Base-by-base conservation (phyloP, 164 flowering plant species). In the Tetracentron sinense region DNA sequence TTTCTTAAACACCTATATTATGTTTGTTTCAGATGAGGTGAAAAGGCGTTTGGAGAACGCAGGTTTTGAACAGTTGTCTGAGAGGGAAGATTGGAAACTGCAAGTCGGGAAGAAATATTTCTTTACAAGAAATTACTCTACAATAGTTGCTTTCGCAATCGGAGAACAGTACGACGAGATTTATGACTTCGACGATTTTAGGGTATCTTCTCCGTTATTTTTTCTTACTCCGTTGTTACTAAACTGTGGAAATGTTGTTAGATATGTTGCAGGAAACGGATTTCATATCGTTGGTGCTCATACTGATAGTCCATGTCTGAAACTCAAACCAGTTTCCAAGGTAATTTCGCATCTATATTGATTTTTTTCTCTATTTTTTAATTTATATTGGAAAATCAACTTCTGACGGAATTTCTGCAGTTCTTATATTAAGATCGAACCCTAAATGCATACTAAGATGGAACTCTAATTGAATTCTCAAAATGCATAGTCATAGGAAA, bases 271-370 rank as follows among this genome's bases (percentile, higher is more conserved):
- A 12, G 99, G 99, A 42, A 92, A 92, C 62, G 99, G 97, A 60
- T 84, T 89, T 73, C 78, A 80, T 58, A 80, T 92, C 19, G 71
- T 92, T 66, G 99, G 97, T 53, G 99, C 99, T 60, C 99, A 95
- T 70, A 95, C 99, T 16, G 99, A 95, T 60, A 95, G 99, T 64
- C 99, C 99, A 17, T 89, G 96, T 58, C 67, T 92, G 62, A 95
- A 95, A 79, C 65, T 95, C 63, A 95, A 92, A 78, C 99, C 99
- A 6, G 74, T 83, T 58, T 79, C 97, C 20, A 91, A 94, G 99
- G 99, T 90, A 66, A 71, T 69, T 59, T 57, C 22, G 0, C 1
- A 8, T 23, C 7, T 49, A 30, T 25, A 60, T 30, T 38, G 6
- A 31, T 27, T 42, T 29, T 44, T 26, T 25, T 52, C 4, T 56